These are phyloP conservation scores for Escallonia herrerae DNA, from an alignment of 129 eudicot genomes.

Conservation along the genomic window DNA sequence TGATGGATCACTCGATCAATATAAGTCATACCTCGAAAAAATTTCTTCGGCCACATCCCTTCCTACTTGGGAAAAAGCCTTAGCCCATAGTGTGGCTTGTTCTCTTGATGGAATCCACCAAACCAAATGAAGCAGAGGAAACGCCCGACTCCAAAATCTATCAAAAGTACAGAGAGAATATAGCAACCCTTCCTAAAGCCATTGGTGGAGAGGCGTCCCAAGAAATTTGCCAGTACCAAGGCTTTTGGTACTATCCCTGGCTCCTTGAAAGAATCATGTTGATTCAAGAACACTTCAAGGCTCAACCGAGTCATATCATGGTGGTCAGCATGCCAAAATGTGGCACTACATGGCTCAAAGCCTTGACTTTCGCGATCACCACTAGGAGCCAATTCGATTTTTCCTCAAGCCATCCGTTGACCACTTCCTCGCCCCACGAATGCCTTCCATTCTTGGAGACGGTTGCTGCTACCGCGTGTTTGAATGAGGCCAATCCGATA, in stretches of 20 bases:
- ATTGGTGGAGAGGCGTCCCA: no score
- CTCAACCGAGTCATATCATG: conserved; percentile 15
- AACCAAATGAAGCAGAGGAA: no score
- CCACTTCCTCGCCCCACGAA: conserved; percentile 15
- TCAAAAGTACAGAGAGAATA: no score
- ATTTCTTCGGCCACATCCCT: no score
- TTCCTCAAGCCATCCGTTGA: conserved; percentile 15
- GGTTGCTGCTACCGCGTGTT: not conserved
- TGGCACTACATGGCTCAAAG: conserved; percentile 39
- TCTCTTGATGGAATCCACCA: no score
- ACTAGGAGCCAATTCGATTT: not conserved
- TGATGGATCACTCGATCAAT: no score
- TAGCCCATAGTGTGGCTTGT: no score
- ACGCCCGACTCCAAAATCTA: no score
- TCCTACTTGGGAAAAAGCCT: no score
- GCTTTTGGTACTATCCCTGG: conserved; percentile 15
- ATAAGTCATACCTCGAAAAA: no score
- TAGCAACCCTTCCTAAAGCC: no score
- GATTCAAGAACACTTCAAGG: conserved; percentile 22
- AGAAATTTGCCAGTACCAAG: conserved; percentile 8
- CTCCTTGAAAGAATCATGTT: conserved; percentile 2
- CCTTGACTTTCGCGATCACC: conserved; percentile 24
- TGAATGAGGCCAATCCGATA: no score
- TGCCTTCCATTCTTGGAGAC: conserved; percentile 7
- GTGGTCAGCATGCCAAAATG: conserved; percentile 26